Evolutionary conservation across 2,329 filamentous ascomycete genomes (phyloP).

Genomic region (Botryotinia convoluta): DNA sequence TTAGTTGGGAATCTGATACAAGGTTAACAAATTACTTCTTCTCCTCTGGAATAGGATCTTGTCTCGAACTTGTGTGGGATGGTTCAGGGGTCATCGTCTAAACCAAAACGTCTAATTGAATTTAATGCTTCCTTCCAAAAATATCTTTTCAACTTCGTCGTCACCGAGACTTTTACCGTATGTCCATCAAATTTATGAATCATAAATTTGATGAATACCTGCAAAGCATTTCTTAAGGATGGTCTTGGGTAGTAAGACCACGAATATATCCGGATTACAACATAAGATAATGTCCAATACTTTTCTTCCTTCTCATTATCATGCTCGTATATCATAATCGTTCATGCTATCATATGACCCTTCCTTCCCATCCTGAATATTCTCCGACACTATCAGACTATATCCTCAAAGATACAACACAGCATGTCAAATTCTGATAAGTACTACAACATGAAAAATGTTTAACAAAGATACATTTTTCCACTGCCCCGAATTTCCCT

Average conservation of each 20-base stretch:
- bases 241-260: constrained; percentile 8
- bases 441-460: background rate
- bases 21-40: background rate
- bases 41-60: background rate
- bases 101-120: background rate
- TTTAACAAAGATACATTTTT: background rate
- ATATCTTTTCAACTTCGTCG: background rate
- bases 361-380: background rate
- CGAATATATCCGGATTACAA: background rate
- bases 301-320: background rate
- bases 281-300: background rate
- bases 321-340: background rate
- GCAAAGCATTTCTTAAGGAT: background rate
- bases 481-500: constrained; percentile 2
- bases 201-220: background rate
- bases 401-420: background rate
- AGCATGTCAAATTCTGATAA: background rate
- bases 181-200: background rate
- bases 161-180: background rate
- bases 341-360: constrained; percentile 13
- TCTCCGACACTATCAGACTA: background rate
- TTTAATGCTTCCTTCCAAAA: background rate
- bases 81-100: background rate
- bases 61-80: background rate
- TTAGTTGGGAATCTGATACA: background rate